These are phyloP conservation scores for Epichloe uncinata DNA, from an alignment of 2,329 filamentous ascomycete genomes.

Conservation along the genomic window DNA sequence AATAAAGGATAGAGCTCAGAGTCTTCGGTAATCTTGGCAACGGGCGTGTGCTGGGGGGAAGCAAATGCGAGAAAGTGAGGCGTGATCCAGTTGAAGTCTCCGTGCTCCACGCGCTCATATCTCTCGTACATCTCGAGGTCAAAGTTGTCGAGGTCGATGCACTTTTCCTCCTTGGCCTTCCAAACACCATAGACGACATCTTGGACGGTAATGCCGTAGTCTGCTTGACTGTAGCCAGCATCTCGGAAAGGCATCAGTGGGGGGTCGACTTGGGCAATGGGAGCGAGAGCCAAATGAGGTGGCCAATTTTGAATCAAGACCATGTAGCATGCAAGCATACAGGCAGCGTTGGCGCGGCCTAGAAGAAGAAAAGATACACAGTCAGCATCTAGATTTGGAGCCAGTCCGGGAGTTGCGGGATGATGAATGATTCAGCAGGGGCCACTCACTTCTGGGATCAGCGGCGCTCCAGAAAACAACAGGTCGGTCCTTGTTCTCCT, in stretches of 20 bases:
- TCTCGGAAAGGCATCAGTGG: conserved; percentile 98
- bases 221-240: conserved; percentile 94
- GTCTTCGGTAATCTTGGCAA: conserved; percentile 55
- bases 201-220: conserved; percentile 90
- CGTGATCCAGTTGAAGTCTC: conserved; percentile 99
- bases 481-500: conserved; percentile 76
- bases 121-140: conserved; percentile 94
- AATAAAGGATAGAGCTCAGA: conserved; percentile 63
- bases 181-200: conserved; percentile 97
- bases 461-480: conserved; percentile 95
- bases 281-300: conserved; percentile 85
- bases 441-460: conserved; percentile 68
- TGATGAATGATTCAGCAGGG: too few species aligned
- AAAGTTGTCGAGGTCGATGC: conserved; percentile 86
- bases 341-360: conserved; percentile 88
- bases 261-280: conserved; percentile 91
- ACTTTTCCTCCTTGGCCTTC: conserved; percentile 93
- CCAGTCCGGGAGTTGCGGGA: too few species aligned
- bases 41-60: conserved; percentile 74
- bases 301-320: conserved; percentile 97
- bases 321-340: conserved; percentile 95
- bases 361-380: not conserved
- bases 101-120: conserved; percentile 91
- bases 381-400: not conserved
- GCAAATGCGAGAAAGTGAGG: conserved; percentile 93